A percentile compares a stretch with the other conserved stretches of the same genome.
Evolutionary conservation across 805 yeast species (phyloP).

Genomic region (Maudiozyma serrabonitensis): DNA sequence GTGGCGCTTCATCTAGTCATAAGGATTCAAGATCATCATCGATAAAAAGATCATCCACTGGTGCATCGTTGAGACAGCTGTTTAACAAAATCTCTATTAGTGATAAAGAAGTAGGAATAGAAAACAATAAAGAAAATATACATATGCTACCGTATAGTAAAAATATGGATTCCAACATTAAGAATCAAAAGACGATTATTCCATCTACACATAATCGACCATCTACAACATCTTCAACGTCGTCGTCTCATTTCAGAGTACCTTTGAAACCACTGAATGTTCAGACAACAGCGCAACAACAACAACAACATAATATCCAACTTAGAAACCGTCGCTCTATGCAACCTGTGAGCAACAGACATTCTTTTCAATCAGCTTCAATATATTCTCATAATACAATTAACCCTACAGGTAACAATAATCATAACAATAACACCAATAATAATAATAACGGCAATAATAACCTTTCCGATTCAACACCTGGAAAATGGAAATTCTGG

Average conservation of each 20-base stretch:
- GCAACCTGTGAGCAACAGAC: not conserved
- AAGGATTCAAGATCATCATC: constrained; percentile 1
- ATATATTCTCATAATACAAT: constrained; percentile 8
- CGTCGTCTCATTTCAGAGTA: constrained; percentile 4
- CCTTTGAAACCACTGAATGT: constrained; percentile 11
- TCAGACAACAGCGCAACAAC: not conserved
- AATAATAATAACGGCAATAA: constrained; percentile 11
- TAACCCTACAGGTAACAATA: constrained; percentile 10
- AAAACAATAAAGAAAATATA: constrained; percentile 11
- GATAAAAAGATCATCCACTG: constrained; percentile 24
- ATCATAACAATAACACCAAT: constrained; percentile 1
- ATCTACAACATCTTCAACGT: not conserved
- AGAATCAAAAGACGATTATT: not conserved
- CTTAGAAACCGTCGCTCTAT: constrained; percentile 1
- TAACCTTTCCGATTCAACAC: constrained; percentile 14
- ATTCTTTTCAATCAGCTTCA: not conserved
- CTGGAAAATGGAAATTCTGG: constrained; percentile 30
- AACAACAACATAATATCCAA: not conserved
- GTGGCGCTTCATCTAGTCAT: not conserved
- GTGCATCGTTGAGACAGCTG: constrained; percentile 26
- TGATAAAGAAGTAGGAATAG: constrained; percentile 5
- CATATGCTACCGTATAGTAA: not conserved
- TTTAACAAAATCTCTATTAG: constrained; percentile 21
- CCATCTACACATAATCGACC: not conserved
- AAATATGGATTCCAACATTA: not conserved